A percentile compares a stretch with the other conserved stretches of the same genome.
phyloP scores from a whole-genome alignment of 2,329 filamentous ascomycete genomes.

The Fusarium setosum region DNA sequence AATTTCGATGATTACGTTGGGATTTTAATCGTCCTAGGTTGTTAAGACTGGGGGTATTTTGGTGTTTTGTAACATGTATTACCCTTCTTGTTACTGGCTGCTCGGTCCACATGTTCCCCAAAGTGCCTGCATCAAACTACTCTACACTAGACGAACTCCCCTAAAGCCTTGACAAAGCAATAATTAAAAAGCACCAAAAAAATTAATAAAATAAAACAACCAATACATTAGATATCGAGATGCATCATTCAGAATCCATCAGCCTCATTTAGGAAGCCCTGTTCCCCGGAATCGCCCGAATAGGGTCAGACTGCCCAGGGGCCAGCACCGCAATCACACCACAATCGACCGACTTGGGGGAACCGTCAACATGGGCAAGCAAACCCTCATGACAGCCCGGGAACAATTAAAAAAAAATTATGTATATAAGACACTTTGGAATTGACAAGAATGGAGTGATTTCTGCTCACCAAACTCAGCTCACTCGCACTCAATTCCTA shows the following conservation, averaged over 20 bases:
- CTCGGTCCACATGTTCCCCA: constrained; percentile 2
- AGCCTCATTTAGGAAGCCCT: constrained; percentile 4
- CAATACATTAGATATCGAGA: not conserved
- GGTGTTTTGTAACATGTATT: not conserved
- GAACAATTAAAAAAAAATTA: not conserved
- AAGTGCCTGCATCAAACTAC: constrained; percentile 4
- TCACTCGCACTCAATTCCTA: constrained; percentile 1
- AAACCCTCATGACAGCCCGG: constrained; percentile 2
- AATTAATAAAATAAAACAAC: not conserved
- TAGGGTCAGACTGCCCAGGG: constrained; percentile 36
- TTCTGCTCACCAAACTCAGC: constrained; percentile 17
- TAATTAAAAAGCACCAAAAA: not conserved
- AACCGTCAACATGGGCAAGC: constrained; percentile 4
- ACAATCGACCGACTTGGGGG: constrained; percentile 35
- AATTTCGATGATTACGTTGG: not conserved
- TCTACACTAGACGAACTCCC: not conserved
- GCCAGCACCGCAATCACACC: constrained; percentile 32
- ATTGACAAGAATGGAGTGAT: constrained; percentile 23
- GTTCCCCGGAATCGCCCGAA: constrained; percentile 37
- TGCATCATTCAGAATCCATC: not conserved
- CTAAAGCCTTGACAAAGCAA: not conserved
- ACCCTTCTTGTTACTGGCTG: not conserved
- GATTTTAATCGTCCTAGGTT: too few relatives aligned
- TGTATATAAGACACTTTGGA: constrained; percentile 27
- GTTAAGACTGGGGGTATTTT: not conserved